phyloP scores from a whole-genome alignment of 345 rosid genomes.

The Bruguiera parviflora region DNA sequence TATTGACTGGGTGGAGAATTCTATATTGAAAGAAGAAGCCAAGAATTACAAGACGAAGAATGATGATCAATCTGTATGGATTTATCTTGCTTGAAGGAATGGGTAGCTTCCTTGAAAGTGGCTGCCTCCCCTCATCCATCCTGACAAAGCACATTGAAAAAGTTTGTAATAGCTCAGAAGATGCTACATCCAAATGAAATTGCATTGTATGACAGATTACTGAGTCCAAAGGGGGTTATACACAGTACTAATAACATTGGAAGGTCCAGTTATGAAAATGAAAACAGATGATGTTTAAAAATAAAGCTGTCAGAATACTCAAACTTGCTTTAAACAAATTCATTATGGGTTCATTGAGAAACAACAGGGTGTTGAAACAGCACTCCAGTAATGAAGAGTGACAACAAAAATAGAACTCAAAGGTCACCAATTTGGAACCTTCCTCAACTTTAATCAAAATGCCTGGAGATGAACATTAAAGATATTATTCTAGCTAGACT shows the following conservation, averaged over 20 bases:
- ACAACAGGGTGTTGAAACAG: not conserved
- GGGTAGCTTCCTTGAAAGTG: slow-evolving; percentile 46
- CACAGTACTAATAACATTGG: not conserved
- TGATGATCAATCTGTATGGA: slow-evolving; percentile 52
- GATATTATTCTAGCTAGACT: no score
- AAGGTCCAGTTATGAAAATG: not conserved
- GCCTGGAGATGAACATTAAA: no score
- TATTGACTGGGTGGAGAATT: slow-evolving; percentile 47
- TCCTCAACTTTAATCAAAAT: not conserved
- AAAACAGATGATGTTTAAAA: no score
- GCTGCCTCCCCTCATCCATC: slow-evolving; percentile 58
- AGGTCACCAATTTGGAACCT: not conserved
- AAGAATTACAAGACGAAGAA: slow-evolving; percentile 46
- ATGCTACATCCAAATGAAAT: not conserved
- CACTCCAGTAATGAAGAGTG: not conserved
- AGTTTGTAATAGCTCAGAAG: slow-evolving; percentile 9
- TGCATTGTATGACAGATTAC: not conserved
- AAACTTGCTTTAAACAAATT: not conserved
- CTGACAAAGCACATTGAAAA: slow-evolving; percentile 28
- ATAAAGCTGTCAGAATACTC: no score
- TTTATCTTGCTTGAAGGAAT: slow-evolving; percentile 50
- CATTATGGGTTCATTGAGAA: not conserved
- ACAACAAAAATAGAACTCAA: not conserved
- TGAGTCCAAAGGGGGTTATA: not conserved
- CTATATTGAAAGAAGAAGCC: slow-evolving; percentile 56